Conservation (phyloP, 2,329 filamentous ascomycete genomes). For the Sporothrix pseudoabietina region DNA sequence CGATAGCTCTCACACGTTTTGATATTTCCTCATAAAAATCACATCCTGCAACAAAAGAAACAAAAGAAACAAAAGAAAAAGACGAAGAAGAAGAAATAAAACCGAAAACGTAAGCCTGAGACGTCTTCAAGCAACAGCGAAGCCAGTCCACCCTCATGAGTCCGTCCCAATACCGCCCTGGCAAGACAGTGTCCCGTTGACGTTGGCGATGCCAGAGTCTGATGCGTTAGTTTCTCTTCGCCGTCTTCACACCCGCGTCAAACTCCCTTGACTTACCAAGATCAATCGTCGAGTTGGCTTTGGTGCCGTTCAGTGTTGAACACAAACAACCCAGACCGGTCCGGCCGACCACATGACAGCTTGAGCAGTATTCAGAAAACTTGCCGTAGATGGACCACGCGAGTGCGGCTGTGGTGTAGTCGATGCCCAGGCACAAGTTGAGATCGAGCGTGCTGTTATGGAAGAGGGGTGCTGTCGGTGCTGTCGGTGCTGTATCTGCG, state of each 20-base stretch:
- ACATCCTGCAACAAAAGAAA: background rate
- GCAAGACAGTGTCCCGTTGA: slow-evolving; percentile 27
- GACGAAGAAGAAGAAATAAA: background rate
- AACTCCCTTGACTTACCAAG: slow-evolving; percentile 5
- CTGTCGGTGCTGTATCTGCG: background rate
- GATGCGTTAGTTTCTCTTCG: background rate
- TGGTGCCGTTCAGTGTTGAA: slow-evolving; percentile 13
- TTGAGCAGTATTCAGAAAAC: slow-evolving; percentile 33
- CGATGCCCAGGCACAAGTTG: slow-evolving; percentile 35
- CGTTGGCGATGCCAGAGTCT: slow-evolving; percentile 29
- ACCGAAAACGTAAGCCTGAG: background rate
- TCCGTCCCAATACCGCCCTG: slow-evolving; percentile 24
- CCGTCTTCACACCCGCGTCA: background rate
- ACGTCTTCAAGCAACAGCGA: no score
- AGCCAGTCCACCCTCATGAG: background rate
- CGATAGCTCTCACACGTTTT: background rate
- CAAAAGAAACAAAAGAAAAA: background rate
- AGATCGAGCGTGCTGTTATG: slow-evolving; percentile 33
- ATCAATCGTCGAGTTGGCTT: slow-evolving; percentile 31
- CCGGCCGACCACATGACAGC: slow-evolving; percentile 23
- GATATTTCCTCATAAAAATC: background rate
- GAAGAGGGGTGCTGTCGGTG: background rate
- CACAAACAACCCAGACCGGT: slow-evolving; percentile 32
- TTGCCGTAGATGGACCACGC: slow-evolving; percentile 35
- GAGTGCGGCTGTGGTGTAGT: slow-evolving; percentile 27